Evolutionary conservation across 257 asterid genomes (phyloP), one percentile per base, ranked within the genome.

Genomic region (Gentiana straminea): DNA sequence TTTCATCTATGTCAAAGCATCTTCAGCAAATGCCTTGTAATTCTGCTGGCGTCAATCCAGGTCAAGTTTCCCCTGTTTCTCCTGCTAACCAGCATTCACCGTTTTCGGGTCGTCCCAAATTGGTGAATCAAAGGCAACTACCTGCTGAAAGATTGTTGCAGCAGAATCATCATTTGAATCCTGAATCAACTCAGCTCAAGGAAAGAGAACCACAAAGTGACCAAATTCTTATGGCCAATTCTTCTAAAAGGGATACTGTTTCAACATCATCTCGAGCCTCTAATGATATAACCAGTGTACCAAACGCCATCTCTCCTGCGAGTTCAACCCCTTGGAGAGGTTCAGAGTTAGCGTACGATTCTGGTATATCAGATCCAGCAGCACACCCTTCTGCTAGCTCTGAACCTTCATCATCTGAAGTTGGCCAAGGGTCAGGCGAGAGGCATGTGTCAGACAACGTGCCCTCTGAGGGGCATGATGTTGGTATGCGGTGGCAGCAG

Each of bases 61-160:
- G 72, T 64, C 82, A 76, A 44, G 66, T 65, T 61, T 74, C 81
- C n/a, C 68, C 77, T 59, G 66, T 84, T 58, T 69, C 78, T 39
- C 64, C 86, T 35, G 55, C 74, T 37, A 65, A 63, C 55, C 78
- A 65, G 69, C 91, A 73, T 58, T 63, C 96, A 37, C 75, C 64
- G 62, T 53, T 81, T 44, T 60, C 84, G n/a, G 57, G 78, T 49
- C 83, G 74, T 55, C 88, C 79, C 61, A 86, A 79, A 75, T 53
- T 72, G 33, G 62, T 55, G 54, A 84, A 69, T 74, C 84, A 71
- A 66, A 79, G 68, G 55, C 92, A 79, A 51, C 36, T 76, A 15
- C 60, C 73, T 66, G 68, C 59, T 65, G 83, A 81, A 58, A 81
- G 81, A 64, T 76, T 61, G 60, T 65, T 58, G 59, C 82, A 67